Evolutionary conservation across 2,329 filamentous ascomycete species (phyloP).

Genomic region (Elsinoe perseae): DNA sequence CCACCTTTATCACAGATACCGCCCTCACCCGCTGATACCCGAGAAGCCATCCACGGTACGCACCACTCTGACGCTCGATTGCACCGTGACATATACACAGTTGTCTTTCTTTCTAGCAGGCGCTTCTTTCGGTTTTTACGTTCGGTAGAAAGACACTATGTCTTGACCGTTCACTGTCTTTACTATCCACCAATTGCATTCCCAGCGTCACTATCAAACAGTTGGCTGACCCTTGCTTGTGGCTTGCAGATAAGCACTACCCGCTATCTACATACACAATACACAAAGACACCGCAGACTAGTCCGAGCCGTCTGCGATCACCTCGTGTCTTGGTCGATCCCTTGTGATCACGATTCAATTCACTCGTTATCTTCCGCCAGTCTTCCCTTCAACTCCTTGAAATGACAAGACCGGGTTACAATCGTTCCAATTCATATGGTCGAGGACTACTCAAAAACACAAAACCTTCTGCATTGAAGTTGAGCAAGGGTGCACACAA

Average conservation of each 20-base stretch:
- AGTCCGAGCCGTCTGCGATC: constrained; percentile 11
- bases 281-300: background rate
- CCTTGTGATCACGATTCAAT: constrained; percentile 1
- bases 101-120: constrained; percentile 3
- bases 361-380: constrained; percentile 18
- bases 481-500: constrained; percentile 11
- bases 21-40: constrained; percentile 13
- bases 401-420: constrained; percentile 11
- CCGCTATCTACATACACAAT: constrained; percentile 7
- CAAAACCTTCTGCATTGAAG: constrained; percentile 11
- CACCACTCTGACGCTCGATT: constrained; percentile 3
- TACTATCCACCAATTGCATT: background rate
- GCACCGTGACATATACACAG: constrained; percentile 7
- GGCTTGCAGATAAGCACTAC: constrained; percentile 10
- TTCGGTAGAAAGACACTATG: constrained; percentile 8
- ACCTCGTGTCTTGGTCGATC: constrained; percentile 14
- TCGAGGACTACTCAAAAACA: constrained; percentile 10
- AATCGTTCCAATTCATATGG: constrained; percentile 15
- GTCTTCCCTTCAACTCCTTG: constrained; percentile 16
- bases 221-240: constrained; percentile 10
- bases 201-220: background rate
- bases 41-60: constrained; percentile 3
- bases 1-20: constrained; percentile 12
- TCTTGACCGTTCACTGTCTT: constrained; percentile 4
- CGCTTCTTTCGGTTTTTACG: background rate